Base-by-base conservation (phyloP, 2,329 filamentous ascomycete genomes). In the Aspergillus neotritici region DNA sequence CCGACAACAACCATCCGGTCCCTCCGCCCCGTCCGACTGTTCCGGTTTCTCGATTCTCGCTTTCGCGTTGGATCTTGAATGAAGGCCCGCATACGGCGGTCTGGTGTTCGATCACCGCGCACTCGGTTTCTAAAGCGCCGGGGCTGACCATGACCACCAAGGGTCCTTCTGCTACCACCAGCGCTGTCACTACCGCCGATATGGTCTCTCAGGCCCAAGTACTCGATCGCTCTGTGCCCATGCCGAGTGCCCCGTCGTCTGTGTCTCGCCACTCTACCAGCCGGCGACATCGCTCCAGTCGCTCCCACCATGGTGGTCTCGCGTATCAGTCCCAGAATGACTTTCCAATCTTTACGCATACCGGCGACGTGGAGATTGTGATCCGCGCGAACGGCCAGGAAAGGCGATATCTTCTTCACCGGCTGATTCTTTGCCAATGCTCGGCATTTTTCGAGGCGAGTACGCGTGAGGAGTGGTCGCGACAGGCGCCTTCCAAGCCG, bases 351-450 rank as follows among this genome's bases (percentile, higher is more conserved):
- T 97, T 96, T 67, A 83, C 82, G 38, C 84, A 90, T 57, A 91
- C 86, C 31, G 91, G 91, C 60, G 90, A 97, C 67, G 88, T 96
- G 58, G 91, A 97, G 68, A 89, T 97, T 50, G 62, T 91, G 43
- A 79, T 96, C 57, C 78, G 76, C 60, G 77, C 80, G 11, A 78
- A 84, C 41, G 53, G 79, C 49, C 80, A 82, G 60, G 85, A 93
- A 67, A 86, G 87, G 62, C 78, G 86, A 48, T 97, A 96, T 63
- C 75, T 96, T 36, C 76, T 97, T 44, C 91, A 97, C 69, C 78
- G 83, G 47, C 78, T 96, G 58, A 95, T 91, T 32, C 72, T 97
- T 53, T 83, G 86, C 28, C 86, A 94, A 66, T 94, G 86, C 60
- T 95, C 89, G 5, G 89, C 88, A 12, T 96, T 95, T 72, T 97